These are phyloP conservation scores for Pseudonitzschia delicatissima DNA, from an alignment of 108 stramenopile species.

Conservation along the genomic window DNA sequence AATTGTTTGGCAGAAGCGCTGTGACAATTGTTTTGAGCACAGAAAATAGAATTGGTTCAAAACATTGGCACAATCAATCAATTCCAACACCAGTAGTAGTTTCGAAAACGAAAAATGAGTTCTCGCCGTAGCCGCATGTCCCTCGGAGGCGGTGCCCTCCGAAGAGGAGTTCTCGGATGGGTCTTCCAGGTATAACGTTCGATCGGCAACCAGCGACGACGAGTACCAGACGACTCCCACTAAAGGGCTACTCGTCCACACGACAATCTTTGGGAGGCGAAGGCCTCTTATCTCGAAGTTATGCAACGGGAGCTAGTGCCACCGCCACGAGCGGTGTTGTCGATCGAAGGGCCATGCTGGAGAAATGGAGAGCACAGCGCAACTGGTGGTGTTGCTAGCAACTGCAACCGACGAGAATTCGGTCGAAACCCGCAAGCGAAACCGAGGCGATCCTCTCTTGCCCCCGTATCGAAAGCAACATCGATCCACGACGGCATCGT, in stretches of 20 bases:
- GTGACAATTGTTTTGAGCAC: no score
- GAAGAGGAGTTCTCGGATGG: slow-evolving; percentile 2
- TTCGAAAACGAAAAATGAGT: not conserved
- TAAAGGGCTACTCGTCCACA: slow-evolving; percentile 21
- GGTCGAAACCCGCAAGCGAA: slow-evolving; percentile 16
- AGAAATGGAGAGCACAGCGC: slow-evolving; percentile 64
- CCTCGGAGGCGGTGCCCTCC: slow-evolving; percentile 25
- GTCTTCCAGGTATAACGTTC: slow-evolving; percentile 10
- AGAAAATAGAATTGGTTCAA: no score
- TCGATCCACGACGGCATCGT: not conserved
- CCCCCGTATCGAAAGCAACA: slow-evolving; percentile 15
- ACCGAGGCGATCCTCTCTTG: slow-evolving; percentile 20
- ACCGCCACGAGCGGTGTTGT: slow-evolving; percentile 30
- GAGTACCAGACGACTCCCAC: not conserved
- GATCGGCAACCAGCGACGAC: not conserved
- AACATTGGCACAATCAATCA: no score
- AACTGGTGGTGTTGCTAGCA: slow-evolving; percentile 11
- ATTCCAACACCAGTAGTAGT: no score
- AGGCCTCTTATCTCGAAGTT: slow-evolving; percentile 10
- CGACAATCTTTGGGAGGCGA: slow-evolving; percentile 33
- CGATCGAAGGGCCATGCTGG: slow-evolving; percentile 72
- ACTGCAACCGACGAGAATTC: slow-evolving; percentile 1
- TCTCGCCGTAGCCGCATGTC: slow-evolving; percentile 31
- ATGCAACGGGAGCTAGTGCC: not conserved
- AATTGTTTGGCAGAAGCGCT: no score